These are phyloP conservation scores for Dillenia suffruticosa DNA, from an alignment of 164 flowering plant genomes.

Conservation along the genomic window DNA sequence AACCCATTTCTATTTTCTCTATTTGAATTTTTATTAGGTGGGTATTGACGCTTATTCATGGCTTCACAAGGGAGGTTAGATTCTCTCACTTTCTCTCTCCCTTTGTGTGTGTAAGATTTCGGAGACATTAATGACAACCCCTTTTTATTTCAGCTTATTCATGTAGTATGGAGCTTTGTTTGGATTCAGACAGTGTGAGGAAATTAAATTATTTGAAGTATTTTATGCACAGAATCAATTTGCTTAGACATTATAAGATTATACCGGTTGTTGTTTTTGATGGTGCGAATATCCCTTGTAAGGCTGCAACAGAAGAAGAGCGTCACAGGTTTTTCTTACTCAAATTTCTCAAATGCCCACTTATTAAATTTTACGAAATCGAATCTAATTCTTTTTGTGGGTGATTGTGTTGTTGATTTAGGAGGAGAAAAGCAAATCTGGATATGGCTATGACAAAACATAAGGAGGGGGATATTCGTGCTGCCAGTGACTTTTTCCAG, in stretches of 20 bases:
- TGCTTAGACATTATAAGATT: constrained; percentile 58
- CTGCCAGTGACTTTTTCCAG: constrained; percentile 73
- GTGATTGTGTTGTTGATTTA: constrained; percentile 13
- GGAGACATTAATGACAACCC: not conserved
- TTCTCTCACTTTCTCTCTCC: not conserved
- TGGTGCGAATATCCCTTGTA: constrained; percentile 70
- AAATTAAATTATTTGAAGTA: constrained; percentile 53
- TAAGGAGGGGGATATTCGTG: constrained; percentile 45
- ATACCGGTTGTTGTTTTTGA: constrained; percentile 88
- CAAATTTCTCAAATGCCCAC: constrained; percentile 9
- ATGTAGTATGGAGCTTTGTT: constrained; percentile 80
- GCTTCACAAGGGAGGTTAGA: constrained; percentile 90
- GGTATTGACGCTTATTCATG: constrained; percentile 92
- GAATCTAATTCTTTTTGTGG: constrained; percentile 3
- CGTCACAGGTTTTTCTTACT: constrained; percentile 34
- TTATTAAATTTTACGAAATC: not conserved
- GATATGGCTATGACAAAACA: constrained; percentile 65
- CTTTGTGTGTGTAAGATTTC: not conserved
- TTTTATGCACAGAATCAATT: constrained; percentile 80
- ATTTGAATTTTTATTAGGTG: constrained; percentile 34
- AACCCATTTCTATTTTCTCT: not conserved
- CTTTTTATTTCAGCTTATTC: constrained; percentile 58
- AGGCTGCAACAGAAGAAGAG: constrained; percentile 55
- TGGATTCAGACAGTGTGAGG: constrained; percentile 41
- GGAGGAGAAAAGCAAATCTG: constrained; percentile 51